Base-by-base conservation (phyloP, 2,329 filamentous ascomycete species). In the Penicillium sp. region DNA sequence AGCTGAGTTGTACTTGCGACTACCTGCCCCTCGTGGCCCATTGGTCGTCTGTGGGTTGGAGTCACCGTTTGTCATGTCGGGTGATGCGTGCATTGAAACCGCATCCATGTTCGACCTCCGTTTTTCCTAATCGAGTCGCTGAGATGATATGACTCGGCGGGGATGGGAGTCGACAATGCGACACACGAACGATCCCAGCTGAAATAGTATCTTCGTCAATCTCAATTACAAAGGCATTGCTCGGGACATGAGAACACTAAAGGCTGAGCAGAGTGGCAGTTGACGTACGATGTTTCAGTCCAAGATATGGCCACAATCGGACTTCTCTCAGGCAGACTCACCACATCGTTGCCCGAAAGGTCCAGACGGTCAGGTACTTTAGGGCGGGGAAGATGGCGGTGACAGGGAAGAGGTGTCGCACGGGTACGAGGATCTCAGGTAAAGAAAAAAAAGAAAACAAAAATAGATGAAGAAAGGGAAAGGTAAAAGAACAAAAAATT, bases 41-140 rank as follows among this genome's bases (percentile, higher is more conserved):
- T 52, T 57, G 40, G 47, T 33, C 24, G 31, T 38, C 10, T 48
- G 46, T 23, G 46, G 41, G 37, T 50, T 28, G 10, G 46, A 47
- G 28, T 32, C 48, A n/a, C 47, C 53, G 39, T 58, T 60, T 42
- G 59, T 54, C 33, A 55, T 51, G 24, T 60, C 56, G 9, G 59
- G 52, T 25, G 54, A 55, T 46, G 24, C 42, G 29, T 52, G 56
- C 45, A 56, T 56, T 46, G 51, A 42, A 12, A 32, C 33, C 12
- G 54, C 43, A 4, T 54, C 58, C 59, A 61, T 61, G 18, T 42
- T 33, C 4, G 12, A 8, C n/a, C 3, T 35, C 10, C 40, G 6
- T 32, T 28, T 20, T n/a, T 44, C 29, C 24, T 20, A 27, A 27
- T 3, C 20, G 6, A 7, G 41, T 8, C 10, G 12, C 13, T 38